These are phyloP conservation scores for Coelastrella sp. DNA, from an alignment of 139 green algal genomes.

Conservation along the genomic window DNA sequence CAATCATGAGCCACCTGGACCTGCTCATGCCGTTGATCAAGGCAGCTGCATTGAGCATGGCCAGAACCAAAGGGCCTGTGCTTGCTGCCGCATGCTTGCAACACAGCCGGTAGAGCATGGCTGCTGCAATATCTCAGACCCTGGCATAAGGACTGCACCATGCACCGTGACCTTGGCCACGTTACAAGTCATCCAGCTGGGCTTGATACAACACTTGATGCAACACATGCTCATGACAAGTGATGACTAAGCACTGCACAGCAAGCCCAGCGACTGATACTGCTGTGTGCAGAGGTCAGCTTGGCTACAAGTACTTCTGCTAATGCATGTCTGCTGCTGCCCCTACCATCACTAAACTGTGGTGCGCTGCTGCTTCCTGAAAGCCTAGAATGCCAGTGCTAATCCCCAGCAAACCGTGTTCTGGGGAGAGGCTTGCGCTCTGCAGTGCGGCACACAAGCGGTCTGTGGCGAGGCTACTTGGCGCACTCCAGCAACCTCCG, in stretches of 20 bases:
- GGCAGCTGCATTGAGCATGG: too few relatives aligned
- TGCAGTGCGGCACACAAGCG: slow-evolving; percentile 27
- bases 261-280: too few relatives aligned
- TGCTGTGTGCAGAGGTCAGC: too few relatives aligned
- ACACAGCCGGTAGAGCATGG: too few relatives aligned
- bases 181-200: too few relatives aligned
- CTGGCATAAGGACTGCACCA: background rate
- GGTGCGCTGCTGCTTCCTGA: background rate
- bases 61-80: too few relatives aligned
- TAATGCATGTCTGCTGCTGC: background rate
- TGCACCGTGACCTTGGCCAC: too few relatives aligned
- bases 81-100: too few relatives aligned
- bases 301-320: background rate
- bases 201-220: background rate
- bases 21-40: too few relatives aligned
- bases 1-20: too few relatives aligned
- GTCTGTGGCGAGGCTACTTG: background rate
- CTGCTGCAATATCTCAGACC: background rate
- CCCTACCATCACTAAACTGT: background rate
- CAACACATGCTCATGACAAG: background rate
- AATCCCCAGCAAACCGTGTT: background rate
- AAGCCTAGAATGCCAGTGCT: background rate
- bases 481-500: background rate
- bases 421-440: background rate
- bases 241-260: background rate